Evolutionary conservation across 2,329 filamentous ascomycete species (phyloP).

Genomic region (Piedraia hortae): DNA sequence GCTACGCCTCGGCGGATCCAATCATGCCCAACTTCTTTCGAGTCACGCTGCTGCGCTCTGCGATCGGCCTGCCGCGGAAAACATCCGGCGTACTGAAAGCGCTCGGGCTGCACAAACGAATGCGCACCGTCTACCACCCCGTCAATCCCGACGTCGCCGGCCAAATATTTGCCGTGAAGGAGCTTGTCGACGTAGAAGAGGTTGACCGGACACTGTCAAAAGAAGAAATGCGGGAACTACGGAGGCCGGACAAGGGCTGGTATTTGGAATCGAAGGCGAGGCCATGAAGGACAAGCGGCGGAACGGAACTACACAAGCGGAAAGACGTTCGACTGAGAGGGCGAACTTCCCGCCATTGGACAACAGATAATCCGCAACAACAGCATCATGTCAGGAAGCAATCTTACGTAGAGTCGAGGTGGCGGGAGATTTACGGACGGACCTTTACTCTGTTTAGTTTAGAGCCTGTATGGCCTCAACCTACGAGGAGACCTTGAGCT

Average conservation of each 20-base stretch:
- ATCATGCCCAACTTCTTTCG: conserved; percentile 73
- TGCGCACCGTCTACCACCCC: conserved; percentile 70
- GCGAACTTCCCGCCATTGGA: no score
- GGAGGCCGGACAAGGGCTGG: conserved; percentile 56
- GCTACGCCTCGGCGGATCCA: conserved; percentile 1
- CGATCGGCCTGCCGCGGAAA: conserved; percentile 58
- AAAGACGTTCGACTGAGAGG: no score
- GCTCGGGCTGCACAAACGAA: conserved; percentile 60
- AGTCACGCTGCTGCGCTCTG: conserved; percentile 68
- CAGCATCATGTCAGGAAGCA: no score
- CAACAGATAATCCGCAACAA: no score
- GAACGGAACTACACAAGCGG: no score
- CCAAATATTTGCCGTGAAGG: conserved; percentile 84
- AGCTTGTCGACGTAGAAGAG: conserved; percentile 60
- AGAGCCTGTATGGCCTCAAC: no score
- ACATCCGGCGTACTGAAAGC: conserved; percentile 57
- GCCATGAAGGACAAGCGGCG: conserved; percentile 3
- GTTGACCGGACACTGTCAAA: conserved; percentile 37
- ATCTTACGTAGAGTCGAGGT: no score
- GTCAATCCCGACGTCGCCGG: conserved; percentile 58
- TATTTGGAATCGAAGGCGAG: conserved; percentile 36
- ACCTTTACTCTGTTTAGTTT: no score
- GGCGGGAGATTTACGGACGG: no score
- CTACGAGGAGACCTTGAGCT: no score
- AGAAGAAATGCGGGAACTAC: conserved; percentile 38